phyloP scores from a whole-genome alignment of 495 filamentous ascomycete genomes.

The Tuber magnatum region DNA sequence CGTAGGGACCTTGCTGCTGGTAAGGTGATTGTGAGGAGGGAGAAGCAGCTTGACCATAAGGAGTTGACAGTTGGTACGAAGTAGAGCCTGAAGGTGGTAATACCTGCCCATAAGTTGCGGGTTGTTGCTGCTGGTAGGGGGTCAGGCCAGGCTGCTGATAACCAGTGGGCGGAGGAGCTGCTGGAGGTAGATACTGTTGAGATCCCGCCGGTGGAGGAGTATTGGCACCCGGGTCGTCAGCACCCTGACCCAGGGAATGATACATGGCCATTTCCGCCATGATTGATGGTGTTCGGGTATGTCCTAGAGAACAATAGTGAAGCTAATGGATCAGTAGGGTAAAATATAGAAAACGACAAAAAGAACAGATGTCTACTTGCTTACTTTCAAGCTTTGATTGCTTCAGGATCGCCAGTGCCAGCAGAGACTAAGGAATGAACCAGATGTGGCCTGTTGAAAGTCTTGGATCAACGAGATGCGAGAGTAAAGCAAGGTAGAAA shows the following conservation, averaged over 20 bases:
- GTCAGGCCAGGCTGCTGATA: conserved; percentile 56
- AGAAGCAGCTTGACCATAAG: conserved; percentile 40
- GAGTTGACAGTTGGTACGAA: conserved; percentile 28
- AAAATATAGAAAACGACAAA: conserved; percentile 11
- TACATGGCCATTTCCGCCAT: conserved; percentile 77
- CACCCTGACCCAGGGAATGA: conserved; percentile 57
- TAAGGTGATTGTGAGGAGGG: conserved; percentile 33
- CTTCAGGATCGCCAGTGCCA: conserved; percentile 16
- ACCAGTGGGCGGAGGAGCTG: conserved; percentile 51
- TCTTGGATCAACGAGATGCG: not conserved
- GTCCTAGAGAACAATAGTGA: conserved; percentile 18
- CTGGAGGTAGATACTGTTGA: conserved; percentile 51
- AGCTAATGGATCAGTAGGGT: conserved; percentile 20
- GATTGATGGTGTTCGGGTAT: conserved; percentile 40
- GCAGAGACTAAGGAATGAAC: not conserved
- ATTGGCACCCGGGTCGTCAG: conserved; percentile 32
- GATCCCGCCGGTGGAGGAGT: conserved; percentile 56
- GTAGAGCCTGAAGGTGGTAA: conserved; percentile 39
- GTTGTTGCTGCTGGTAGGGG: conserved; percentile 43
- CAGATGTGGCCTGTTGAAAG: not conserved
- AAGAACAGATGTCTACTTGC: conserved; percentile 8
- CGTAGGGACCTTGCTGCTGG: conserved; percentile 39
- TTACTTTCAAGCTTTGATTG: conserved; percentile 34
- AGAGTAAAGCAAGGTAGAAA: not conserved
- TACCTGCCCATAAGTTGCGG: conserved; percentile 46